These are phyloP conservation scores for Sarocladiaceae sp. DNA, from an alignment of 2,329 filamentous ascomycete genomes.

Conservation along the genomic window DNA sequence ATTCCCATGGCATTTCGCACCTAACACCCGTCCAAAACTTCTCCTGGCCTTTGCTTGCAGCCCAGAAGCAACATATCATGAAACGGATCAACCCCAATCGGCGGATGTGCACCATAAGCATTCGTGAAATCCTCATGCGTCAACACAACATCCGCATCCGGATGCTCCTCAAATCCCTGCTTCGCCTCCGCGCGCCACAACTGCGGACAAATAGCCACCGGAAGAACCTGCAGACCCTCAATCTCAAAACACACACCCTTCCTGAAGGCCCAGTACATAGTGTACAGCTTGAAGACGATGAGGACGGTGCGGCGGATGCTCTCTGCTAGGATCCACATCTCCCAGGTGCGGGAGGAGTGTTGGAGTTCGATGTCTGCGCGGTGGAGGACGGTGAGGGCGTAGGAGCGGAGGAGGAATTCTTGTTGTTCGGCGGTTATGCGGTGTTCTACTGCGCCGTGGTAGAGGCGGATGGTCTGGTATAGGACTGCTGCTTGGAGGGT, in stretches of 20 bases:
- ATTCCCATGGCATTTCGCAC: no score
- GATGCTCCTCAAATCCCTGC: not conserved
- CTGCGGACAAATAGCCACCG: not conserved
- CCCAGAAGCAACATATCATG: slow-evolving; percentile 1
- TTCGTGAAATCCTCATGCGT: slow-evolving; percentile 5
- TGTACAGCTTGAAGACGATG: slow-evolving; percentile 13
- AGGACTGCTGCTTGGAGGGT: slow-evolving; percentile 18
- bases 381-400: slow-evolving; percentile 10
- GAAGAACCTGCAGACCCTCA: not conserved
- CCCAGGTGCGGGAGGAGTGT: slow-evolving; percentile 9
- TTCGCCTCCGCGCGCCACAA: not conserved
- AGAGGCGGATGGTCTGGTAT: slow-evolving; percentile 21
- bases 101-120: not conserved
- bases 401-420: slow-evolving; percentile 11
- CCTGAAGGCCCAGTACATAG: slow-evolving; percentile 11
- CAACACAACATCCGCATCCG: not conserved
- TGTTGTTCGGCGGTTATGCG: slow-evolving; percentile 17
- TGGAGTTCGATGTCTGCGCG: slow-evolving; percentile 7
- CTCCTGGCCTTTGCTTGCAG: not conserved
- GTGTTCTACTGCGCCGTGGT: slow-evolving; percentile 18
- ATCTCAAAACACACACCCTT: slow-evolving; percentile 1
- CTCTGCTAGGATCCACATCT: slow-evolving; percentile 12
- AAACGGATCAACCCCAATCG: not conserved
- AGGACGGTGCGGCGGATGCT: slow-evolving; percentile 14
- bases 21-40: not conserved